Evolutionary conservation across 345 rosid species (phyloP), one percentile per base, ranked within the genome.

Genomic region (Arabidopsis thaliana): DNA sequence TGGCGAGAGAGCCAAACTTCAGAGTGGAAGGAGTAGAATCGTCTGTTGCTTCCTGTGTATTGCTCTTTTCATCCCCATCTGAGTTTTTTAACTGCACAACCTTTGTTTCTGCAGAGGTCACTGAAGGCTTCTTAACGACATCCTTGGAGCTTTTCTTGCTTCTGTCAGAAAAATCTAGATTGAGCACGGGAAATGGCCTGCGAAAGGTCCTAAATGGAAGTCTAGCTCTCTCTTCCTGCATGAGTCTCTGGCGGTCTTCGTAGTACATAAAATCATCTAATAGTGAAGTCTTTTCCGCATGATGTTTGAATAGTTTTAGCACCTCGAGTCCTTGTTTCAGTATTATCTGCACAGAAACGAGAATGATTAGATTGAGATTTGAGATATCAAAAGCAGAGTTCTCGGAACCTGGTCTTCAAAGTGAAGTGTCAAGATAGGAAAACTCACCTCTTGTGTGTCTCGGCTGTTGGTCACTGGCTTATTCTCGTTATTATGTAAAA

Each of bases 401-500:
- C 7, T 57, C 2, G 20, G 28, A 25, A 8, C 20, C 34, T 12
- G 24, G 42, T 63, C 7, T 52, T 58, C 33, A n/a, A 34, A 14
- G 55, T 20, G 20, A 33, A 42, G 7, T 24, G 56, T 3, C 11
- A 25, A 16, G 30, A 14, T 30, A 64, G 23, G 41, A 3, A 38
- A 48, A 53, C 36, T 67, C 81, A 90, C 99, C 97, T 95, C 99
- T 87, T 94, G 99, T 9, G 97, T 92, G 81, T 94, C 97, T 82
- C 99, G 90, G 87, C 99, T 91, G 79, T 89, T 92, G 53, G 99
- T 94, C 76, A 92, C 97, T 4, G 97, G 93, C 83, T 92, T 91
- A 80, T 87, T 87, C 85, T 94, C 98, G 78, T 94, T 94, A 83
- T 90, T 90, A 78, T 84, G 87, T 67, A 94, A 82, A 60, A 87